These are phyloP conservation scores for Fagopyrum homotropicum DNA, from an alignment of 148 eudicot species.

Conservation along the genomic window DNA sequence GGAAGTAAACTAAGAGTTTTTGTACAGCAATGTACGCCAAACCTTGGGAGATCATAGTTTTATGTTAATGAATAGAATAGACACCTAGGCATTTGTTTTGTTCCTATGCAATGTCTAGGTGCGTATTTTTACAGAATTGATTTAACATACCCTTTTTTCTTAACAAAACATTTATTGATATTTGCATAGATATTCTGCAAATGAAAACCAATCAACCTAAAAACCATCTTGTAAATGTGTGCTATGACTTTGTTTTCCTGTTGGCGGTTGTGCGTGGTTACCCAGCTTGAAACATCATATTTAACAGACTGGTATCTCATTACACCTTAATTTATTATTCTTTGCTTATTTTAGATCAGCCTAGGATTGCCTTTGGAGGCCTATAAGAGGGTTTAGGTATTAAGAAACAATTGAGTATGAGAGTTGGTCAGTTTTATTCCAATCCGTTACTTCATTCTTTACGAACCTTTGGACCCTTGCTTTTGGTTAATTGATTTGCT, in stretches of 20 bases:
- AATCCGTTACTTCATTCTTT: background rate
- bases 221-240: background rate
- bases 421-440: background rate
- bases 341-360: background rate
- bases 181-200: background rate
- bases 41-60: background rate
- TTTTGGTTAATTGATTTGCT: background rate
- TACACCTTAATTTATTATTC: background rate
- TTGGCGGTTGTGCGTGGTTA: background rate
- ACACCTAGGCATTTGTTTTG: background rate
- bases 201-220: background rate
- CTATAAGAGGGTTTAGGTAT: background rate
- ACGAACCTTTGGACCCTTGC: background rate
- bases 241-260: background rate
- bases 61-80: background rate
- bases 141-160: background rate
- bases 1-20: too few relatives aligned
- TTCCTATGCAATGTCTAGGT: background rate
- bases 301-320: background rate
- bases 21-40: too few relatives aligned
- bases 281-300: background rate
- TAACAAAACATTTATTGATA: background rate
- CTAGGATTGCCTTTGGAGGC: background rate
- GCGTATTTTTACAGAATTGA: background rate
- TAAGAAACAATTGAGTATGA: background rate